A percentile compares a stretch with the other conserved stretches of the same genome.
Evolutionary conservation across 1,284 basidiomycete species (phyloP).

Genomic region (Calocybe gambosa): DNA sequence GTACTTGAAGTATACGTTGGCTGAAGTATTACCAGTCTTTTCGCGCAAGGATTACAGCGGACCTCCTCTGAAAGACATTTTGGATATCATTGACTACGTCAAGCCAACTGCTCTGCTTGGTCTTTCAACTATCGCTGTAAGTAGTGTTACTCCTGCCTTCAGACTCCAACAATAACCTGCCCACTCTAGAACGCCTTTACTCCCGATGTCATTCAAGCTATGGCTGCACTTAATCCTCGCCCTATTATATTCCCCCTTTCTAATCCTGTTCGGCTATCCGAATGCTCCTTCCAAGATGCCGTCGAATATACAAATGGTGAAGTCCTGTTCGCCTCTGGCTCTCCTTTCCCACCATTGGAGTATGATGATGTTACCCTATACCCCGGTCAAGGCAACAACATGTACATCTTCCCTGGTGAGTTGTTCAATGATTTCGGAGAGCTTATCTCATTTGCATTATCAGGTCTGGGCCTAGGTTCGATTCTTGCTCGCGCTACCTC

Average conservation of each 20-base stretch:
- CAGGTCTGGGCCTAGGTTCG: slow-evolving; percentile 76
- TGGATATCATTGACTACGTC: slow-evolving; percentile 81
- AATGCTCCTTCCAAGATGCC: slow-evolving; percentile 84
- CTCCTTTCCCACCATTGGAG: slow-evolving; percentile 72
- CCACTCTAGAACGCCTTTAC: slow-evolving; percentile 65
- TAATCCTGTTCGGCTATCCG: slow-evolving; percentile 84
- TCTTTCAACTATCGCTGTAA: slow-evolving; percentile 76
- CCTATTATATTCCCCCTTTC: slow-evolving; percentile 97
- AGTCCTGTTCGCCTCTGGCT: slow-evolving; percentile 88
- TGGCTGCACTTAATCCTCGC: slow-evolving; percentile 80
- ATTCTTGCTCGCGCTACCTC: slow-evolving; percentile 62
- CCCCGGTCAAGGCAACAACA: slow-evolving; percentile 91
- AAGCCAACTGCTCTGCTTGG: slow-evolving; percentile 90
- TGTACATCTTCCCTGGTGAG: slow-evolving; percentile 72
- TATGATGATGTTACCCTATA: slow-evolving; percentile 61
- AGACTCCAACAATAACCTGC: not conserved
- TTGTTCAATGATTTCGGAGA: slow-evolving; percentile 14
- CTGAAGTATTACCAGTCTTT: slow-evolving; percentile 49
- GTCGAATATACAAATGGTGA: slow-evolving; percentile 67
- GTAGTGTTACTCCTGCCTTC: not conserved
- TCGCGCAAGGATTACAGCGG: slow-evolving; percentile 77
- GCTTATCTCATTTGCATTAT: slow-evolving; percentile 19
- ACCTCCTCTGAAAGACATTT: slow-evolving; percentile 67
- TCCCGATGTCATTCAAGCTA: slow-evolving; percentile 67
- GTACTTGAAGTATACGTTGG: not conserved